Evolutionary conservation across 1,284 basidiomycete species (phyloP).

Genomic region (Sporisorium iseilematis-ciliati): DNA sequence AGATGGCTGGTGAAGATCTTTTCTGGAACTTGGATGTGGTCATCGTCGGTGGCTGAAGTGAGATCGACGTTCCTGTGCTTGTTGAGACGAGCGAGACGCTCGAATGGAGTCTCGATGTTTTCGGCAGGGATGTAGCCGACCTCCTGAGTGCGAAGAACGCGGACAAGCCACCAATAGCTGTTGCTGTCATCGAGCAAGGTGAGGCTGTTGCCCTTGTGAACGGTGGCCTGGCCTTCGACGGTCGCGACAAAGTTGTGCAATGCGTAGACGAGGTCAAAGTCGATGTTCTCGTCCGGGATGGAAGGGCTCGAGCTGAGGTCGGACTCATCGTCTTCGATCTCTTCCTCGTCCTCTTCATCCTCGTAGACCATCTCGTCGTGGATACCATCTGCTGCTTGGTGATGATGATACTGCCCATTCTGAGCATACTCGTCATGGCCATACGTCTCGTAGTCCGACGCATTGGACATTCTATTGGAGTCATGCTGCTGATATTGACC

Average conservation of each 20-base stretch:
- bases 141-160: conserved; percentile 76
- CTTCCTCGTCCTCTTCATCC: conserved; percentile 62
- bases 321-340: conserved; percentile 65
- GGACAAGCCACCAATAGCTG: conserved; percentile 70
- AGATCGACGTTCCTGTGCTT: conserved; percentile 95
- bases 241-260: conserved; percentile 69
- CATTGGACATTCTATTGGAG: conserved; percentile 22
- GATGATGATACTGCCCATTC: conserved; percentile 30
- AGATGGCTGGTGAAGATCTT: conserved; percentile 59
- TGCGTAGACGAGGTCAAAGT: conserved; percentile 70
- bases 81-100: conserved; percentile 92
- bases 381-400: conserved; percentile 39
- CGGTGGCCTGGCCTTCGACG: conserved; percentile 69
- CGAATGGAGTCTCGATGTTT: conserved; percentile 98
- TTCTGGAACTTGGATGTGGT: conserved; percentile 64
- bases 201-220: conserved; percentile 69
- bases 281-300: conserved; percentile 70
- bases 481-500: conserved; percentile 21
- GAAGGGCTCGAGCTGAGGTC: conserved; percentile 68
- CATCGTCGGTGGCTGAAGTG: conserved; percentile 67
- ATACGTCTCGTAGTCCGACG: conserved; percentile 33
- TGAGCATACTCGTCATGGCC: conserved; percentile 38
- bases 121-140: conserved; percentile 99
- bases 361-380: conserved; percentile 57
- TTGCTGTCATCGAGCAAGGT: conserved; percentile 69